Conservation (phyloP, 23 red algal genomes). For the Gracilaria gracilis region DNA sequence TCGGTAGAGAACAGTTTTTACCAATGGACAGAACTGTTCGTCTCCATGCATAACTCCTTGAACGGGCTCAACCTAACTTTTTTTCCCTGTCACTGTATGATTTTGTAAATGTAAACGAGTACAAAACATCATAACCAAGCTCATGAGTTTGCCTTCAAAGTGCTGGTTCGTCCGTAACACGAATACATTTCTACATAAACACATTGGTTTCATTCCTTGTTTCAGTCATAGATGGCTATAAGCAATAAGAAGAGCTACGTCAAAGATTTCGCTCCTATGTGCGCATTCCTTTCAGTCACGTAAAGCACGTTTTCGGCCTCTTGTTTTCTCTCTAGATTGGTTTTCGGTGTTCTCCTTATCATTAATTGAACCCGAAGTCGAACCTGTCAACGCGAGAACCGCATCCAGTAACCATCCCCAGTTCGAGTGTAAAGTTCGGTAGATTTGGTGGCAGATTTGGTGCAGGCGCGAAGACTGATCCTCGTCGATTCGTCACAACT, state of each 20-base stretch:
- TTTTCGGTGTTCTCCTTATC: conserved; percentile 31
- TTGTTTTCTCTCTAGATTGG: not conserved
- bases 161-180: too few species aligned
- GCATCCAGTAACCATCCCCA: too few species aligned
- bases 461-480: conserved; percentile 40
- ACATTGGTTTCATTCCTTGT: too few species aligned
- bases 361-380: not conserved
- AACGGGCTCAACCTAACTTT: not conserved
- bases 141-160: too few species aligned
- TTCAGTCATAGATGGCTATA: too few species aligned
- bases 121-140: not conserved
- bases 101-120: conserved; percentile 28
- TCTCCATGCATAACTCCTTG: not conserved
- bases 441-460: too few species aligned
- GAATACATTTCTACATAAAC: too few species aligned
- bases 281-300: conserved; percentile 19
- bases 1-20: not conserved
- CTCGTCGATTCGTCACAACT: too few species aligned
- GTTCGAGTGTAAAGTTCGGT: too few species aligned
- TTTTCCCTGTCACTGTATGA: conserved; percentile 1
- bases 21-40: not conserved
- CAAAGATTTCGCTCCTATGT: too few species aligned
- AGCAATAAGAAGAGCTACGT: too few species aligned
- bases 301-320: conserved; percentile 11
- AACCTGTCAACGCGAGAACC: too few species aligned